Evolutionary conservation across 2,329 filamentous ascomycete species (phyloP).

Genomic region (Magnaporthiopsis poae): DNA sequence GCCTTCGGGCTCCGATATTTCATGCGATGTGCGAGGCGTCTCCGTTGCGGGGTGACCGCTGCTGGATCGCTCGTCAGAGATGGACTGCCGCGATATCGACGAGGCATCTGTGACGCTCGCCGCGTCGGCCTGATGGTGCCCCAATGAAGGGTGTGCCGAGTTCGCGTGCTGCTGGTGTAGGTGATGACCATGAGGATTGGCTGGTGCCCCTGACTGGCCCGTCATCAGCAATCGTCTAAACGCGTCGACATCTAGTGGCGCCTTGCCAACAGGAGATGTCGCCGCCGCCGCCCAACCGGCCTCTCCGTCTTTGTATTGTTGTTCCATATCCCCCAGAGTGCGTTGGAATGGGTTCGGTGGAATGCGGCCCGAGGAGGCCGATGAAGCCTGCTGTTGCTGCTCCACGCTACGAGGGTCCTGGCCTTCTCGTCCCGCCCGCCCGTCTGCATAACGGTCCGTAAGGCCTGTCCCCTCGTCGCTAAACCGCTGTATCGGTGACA

Average conservation of each 20-base stretch:
- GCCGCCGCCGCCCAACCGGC: conserved; percentile 22
- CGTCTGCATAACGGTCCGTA: no score
- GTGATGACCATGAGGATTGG: conserved; percentile 18
- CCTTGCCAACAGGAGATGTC: conserved; percentile 23
- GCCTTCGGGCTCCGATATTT: conserved; percentile 42
- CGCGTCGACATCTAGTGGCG: conserved; percentile 62
- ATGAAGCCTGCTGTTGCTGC: no score
- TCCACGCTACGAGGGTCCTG: background rate
- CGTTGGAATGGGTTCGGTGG: conserved; percentile 48
- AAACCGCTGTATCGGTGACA: no score
- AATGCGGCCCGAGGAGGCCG: conserved; percentile 8
- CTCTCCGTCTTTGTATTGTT: conserved; percentile 19
- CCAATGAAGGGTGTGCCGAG: no score
- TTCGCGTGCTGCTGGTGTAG: conserved; percentile 14
- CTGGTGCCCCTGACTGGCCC: conserved; percentile 41
- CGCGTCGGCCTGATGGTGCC: conserved; percentile 23
- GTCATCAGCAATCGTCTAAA: conserved; percentile 70
- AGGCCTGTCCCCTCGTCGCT: no score
- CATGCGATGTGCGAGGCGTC: conserved; percentile 49
- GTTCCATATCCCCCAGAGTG: conserved; percentile 43
- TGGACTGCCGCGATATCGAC: conserved; percentile 48
- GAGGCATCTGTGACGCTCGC: conserved; percentile 49
- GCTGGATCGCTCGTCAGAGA: conserved; percentile 33
- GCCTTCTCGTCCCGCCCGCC: conserved; percentile 10
- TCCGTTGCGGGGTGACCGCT: conserved; percentile 23